Evolutionary conservation across 257 asterid species (phyloP), one percentile per base, ranked within the genome.

Genomic region (Solanum sparsipilum): DNA sequence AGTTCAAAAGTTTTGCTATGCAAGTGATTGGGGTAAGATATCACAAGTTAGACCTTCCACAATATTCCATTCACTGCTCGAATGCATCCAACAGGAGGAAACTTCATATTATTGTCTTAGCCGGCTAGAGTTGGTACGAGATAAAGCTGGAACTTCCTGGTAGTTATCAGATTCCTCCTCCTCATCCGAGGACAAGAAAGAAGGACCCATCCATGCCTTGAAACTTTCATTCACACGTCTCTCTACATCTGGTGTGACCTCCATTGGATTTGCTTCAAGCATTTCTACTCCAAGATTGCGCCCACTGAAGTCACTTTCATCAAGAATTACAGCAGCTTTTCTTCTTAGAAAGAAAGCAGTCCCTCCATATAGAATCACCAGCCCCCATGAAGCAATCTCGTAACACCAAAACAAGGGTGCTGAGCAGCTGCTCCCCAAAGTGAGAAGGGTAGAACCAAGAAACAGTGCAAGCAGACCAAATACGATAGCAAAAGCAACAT

Each of bases 141-240:
- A 56, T 75, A 85, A 7, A 84, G 48, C 86, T 16, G 94, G 93
- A 76, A 76, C 95, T 91, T 94, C 98, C 52, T 86, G 91, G 88
- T 94, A 94, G 71, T 93, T 93, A 18, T 93, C 98, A n/a, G 95
- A 89, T 85, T 96, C 98, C 38, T 94, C 98, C 74, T 97, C 99
- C 18, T 96, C 98, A 34, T 96, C 98, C 4, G 99, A 97, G 35
- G 99, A 97, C 68, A 97, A 90, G 89, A 93, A 89, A 56, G 98
- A 92, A 13, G 98, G 96, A 23, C 99, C 98, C 98, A 96, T 96
- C 99, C 99, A 97, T 34, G 98, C 92, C 92, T 95, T 95, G 78
- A 97, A 97, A 81, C 98, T 98, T 89, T 96, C 98, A 65, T 88
- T 92, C 52, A 96, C 93, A 13, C 98, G 98, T 85, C 93, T 92